Base-by-base conservation (phyloP, 805 yeast genomes). In the Candida insectalens region DNA sequence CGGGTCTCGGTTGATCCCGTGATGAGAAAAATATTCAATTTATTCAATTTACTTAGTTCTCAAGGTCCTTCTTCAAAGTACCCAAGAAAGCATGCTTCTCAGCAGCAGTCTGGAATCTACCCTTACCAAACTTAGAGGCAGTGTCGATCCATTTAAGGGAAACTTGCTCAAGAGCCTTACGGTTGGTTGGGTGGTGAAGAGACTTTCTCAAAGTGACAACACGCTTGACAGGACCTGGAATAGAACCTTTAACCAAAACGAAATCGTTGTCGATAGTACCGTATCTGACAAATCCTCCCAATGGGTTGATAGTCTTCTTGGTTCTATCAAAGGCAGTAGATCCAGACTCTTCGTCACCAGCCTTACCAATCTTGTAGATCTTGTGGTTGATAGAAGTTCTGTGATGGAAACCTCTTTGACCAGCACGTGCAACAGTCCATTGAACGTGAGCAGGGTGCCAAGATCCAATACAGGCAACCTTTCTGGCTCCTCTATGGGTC, bases 361-460 rank as follows among this genome's bases (percentile, higher is more conserved):
- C 98, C 69, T 80, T 76, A 69, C 98, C 99, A 61, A 92, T 77
- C 75, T 98, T 85, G 96, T 92, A 92, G 65, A 92, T 77, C 85
- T 92, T 92, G 95, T 92, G 98, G 96, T 92, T 94, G 69, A 89
- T 83, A 52, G 98, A 92, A 62, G 99, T 92, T 83, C 99, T 89
- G 92, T 87, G 95, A 75, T 92, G 98, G 95, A 83, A 92, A 84
- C 99, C 99, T 76, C 80, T 84, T 79, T 92, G 98, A 89, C 99
- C 99, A 63, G 98, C 96, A 74, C 99, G 85, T 61, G 98, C 97
- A 71, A 92, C 99, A 63, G 97, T 84, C 95, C 95, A 89, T 71
- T 78, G 74, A 67, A 92, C 99, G 79, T 87, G 95, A 76, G 95
- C 81, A 70, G 99, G 99, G 77, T 92, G 98, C 99, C 99, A 92